Evolutionary conservation across 495 filamentous ascomycete genomes (phyloP), one percentile per base, ranked within the genome.

Genomic region (Platismatia glauca): DNA sequence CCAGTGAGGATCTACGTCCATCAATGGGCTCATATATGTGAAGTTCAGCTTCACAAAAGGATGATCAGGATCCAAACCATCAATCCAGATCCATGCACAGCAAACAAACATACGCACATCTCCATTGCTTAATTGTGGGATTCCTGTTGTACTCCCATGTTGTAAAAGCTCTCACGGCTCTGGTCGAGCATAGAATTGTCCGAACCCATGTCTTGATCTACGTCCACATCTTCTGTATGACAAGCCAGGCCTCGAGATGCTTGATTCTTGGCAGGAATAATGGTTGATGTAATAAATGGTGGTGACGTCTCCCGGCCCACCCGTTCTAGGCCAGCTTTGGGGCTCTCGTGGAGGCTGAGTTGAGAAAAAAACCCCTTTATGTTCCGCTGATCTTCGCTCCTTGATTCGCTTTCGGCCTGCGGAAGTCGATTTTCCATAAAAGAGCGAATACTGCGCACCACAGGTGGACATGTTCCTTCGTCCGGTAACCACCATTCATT

Each of bases 401-500:
- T 80, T 33, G 60, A 57, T 27, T 24, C 46, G 22, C 53, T 39
- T 57, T 48, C 53, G 37, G 38, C 52, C 33, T 56, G 53, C 38
- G 53, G 50, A 4, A 74, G 76, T 55, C 89, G 84, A 57, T 92
- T 87, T 65, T 89, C 83, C 3, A 88, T 86, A 73, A 93, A 87
- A 33, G 79, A 78, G n/a, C 90, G 85, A 57, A 95, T 84, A 63
- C 81, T 85, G 34, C 86, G 87, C 39, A 95, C 77, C 37, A 94
- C 81, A 8, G 82, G 78, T 5, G 82, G 81, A 67, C 85, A 87
- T 27, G 82, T 84, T 76, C 91, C 88, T 68, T 91, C 84, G 69
- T 91, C 84, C 4, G 91, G 89, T 29, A 95, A 81, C 91, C 91
- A 96, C 90, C 90, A 95, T 43, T 86, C 80, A 58, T 81, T 78